Evolutionary conservation across 2,329 filamentous ascomycete species (phyloP), one percentile per base, ranked within the genome.

Genomic region (Diaporthe aspalathi): DNA sequence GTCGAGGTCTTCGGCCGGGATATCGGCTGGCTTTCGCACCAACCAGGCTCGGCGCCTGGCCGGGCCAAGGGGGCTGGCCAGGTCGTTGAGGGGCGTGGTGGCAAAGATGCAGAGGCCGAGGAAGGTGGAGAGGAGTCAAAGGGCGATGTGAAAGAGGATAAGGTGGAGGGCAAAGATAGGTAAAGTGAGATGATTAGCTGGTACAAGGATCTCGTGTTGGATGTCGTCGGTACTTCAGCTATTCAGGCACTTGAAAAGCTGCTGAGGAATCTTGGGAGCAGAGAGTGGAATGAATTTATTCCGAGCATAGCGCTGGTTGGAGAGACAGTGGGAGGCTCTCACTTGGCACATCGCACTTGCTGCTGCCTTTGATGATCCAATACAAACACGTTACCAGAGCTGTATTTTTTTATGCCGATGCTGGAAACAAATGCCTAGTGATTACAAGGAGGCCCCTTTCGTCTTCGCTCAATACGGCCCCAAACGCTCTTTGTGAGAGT

Each of bases 1-100:
- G 40, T 47, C 20, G 40, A 49, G 49, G 69, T 74, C 9, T 72
- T 75, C 20, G 70, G 70, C 12, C 32, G 22, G 9, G 49, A 35
- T 24, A 52, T 29, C 17, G 24, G 45, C 1, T 65, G 60, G 60
- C 60, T 65, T 14, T 38, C 20, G 14, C 2, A 14, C 22, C 35
- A 27, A 43, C 43, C 43, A 8, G 60, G 20, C 2, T 63, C 60
- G 27, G 45, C 24, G 14, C 56, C 56, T 62, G 9, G 14, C 17
- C 29, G 14, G 43, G 45, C n/a, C 14, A 50, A 17, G 24, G 32
- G 12, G 14, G 1, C 16, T n/a, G 14, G 17, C 24, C 35, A 60
- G 22, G 22, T 27, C 4, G 38, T 27, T n/a, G 40, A 47, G 38
- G 20, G 20, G 29, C 45, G 35, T 29, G 14, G 12, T 11, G 45